Conservation (phyloP, 305 asterid species). For the Petunia hybrid region DNA sequence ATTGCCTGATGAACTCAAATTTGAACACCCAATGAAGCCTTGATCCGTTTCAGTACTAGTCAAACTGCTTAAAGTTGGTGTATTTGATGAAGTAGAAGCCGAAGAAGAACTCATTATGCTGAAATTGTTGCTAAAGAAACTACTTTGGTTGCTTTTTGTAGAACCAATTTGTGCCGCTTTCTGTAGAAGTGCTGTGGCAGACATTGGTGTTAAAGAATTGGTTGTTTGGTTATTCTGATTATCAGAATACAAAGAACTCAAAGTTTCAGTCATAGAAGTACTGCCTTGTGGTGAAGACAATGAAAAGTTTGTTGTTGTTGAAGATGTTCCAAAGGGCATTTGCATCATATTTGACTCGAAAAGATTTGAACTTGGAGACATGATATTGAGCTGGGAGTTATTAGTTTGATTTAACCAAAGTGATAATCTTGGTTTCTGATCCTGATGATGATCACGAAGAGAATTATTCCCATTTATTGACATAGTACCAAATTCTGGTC, state of each 20-base stretch:
- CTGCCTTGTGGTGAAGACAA: neutral
- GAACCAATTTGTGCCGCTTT: slow-evolving; percentile 93
- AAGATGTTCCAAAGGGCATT: slow-evolving; percentile 25
- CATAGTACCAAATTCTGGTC: slow-evolving; percentile 10
- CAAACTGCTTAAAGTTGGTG: slow-evolving; percentile 52
- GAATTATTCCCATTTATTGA: slow-evolving; percentile 30
- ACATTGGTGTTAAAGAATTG: slow-evolving; percentile 59
- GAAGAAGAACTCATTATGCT: slow-evolving; percentile 63
- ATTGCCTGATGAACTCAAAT: slow-evolving; percentile 20
- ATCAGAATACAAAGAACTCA: slow-evolving; percentile 55
- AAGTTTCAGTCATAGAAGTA: slow-evolving; percentile 9
- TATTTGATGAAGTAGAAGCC: slow-evolving; percentile 25
- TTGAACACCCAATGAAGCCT: slow-evolving; percentile 13
- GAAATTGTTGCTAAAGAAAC: slow-evolving; percentile 58
- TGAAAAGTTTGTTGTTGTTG: neutral
- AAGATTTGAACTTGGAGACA: neutral
- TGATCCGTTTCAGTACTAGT: slow-evolving; percentile 42
- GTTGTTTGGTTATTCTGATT: slow-evolving; percentile 26
- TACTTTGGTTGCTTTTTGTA: slow-evolving; percentile 46
- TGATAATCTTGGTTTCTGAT: slow-evolving; percentile 47
- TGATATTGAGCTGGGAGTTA: slow-evolving; percentile 17
- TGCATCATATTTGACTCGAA: slow-evolving; percentile 15
- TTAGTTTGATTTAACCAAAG: slow-evolving; percentile 53
- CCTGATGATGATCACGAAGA: slow-evolving; percentile 36
- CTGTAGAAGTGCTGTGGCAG: slow-evolving; percentile 94